Evolutionary conservation across 169 alveolate species (phyloP).

Genomic region (Theileria orientalis): DNA sequence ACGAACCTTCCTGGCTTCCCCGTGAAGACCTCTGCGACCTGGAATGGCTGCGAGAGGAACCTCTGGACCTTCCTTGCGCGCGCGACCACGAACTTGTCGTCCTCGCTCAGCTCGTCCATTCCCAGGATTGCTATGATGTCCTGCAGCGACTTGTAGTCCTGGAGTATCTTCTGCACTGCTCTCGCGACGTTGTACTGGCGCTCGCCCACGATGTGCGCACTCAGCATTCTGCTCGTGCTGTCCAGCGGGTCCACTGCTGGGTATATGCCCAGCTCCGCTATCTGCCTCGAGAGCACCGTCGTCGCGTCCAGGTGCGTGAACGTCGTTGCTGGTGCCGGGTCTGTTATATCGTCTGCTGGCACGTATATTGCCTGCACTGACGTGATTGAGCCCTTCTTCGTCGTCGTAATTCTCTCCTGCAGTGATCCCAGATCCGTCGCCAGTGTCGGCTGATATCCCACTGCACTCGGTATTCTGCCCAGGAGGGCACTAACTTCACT

Average conservation of each 20-base stretch:
- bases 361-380: slow-evolving; percentile 98
- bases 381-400: slow-evolving; percentile 96
- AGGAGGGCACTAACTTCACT: slow-evolving; percentile 96
- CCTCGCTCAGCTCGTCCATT: slow-evolving; percentile 94
- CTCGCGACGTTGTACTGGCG: slow-evolving; percentile 93
- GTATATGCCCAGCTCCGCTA: slow-evolving; percentile 96
- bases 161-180: slow-evolving; percentile 92
- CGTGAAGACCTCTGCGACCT: slow-evolving; percentile 93
- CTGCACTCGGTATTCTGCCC: slow-evolving; percentile 97
- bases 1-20: slow-evolving; percentile 95
- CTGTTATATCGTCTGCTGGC: slow-evolving; percentile 98
- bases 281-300: slow-evolving; percentile 93
- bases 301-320: slow-evolving; percentile 98
- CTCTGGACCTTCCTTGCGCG: slow-evolving; percentile 95
- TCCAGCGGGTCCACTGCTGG: slow-evolving; percentile 99
- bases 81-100: slow-evolving; percentile 93
- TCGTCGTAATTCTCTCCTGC: slow-evolving; percentile 96
- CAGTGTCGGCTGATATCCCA: slow-evolving; percentile 97
- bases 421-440: slow-evolving; percentile 97
- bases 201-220: slow-evolving; percentile 91
- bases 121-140: slow-evolving; percentile 94
- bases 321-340: slow-evolving; percentile 99
- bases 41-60: slow-evolving; percentile 96
- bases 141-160: slow-evolving; percentile 92
- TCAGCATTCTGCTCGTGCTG: slow-evolving; percentile 92